Base-by-base conservation (phyloP, 805 yeast genomes). In the Nakazawaea ambrosiae region DNA sequence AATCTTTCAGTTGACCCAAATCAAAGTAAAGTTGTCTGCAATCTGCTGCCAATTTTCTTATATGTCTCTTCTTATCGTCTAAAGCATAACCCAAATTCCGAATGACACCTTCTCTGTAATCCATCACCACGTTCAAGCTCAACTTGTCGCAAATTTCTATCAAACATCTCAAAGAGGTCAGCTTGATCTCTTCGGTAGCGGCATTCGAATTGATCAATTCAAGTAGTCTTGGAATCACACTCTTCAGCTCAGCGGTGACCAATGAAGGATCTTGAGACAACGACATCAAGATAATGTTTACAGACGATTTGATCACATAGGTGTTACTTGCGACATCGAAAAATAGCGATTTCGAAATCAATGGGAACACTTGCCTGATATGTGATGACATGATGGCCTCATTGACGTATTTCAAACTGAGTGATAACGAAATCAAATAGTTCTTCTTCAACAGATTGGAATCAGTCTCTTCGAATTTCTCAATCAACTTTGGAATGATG, bases 11-110 rank as follows among this genome's bases (percentile, higher is more conserved):
- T 27, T 53, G 55, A 1, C 57, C 62, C 38, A 69, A 46, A 46
- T 83, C 94, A 54, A 63, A 85, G 49, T 75, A 81, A 0, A 68
- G 62, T 53, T 90, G 97, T 51, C 96, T 73, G 38, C 90, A 75
- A 47, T 82, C 87, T 37, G 83, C 78, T 5, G 90, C 82, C 36
- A 75, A 67, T 53, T 77, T 81, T 51, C 98, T 73, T 2, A 90
- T 85, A 2, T 58, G 61, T 55, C 98, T 72, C 51, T 68, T 80
- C 33, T 67, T 69, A 55, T 90, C 96, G 47, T 82, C 92, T 45
- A 92, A 61, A 0, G 72, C 78, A 1, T 50, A 53, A 1, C 61
- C 63, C 31, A 84, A 58, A 11, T 63, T 66, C 15, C 49, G 55
- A 26, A 84, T 62, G 9, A 85, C 62, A 9, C 54, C 57, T 4